Base-by-base conservation (phyloP, 345 rosid species). In the Brassica napus region DNA sequence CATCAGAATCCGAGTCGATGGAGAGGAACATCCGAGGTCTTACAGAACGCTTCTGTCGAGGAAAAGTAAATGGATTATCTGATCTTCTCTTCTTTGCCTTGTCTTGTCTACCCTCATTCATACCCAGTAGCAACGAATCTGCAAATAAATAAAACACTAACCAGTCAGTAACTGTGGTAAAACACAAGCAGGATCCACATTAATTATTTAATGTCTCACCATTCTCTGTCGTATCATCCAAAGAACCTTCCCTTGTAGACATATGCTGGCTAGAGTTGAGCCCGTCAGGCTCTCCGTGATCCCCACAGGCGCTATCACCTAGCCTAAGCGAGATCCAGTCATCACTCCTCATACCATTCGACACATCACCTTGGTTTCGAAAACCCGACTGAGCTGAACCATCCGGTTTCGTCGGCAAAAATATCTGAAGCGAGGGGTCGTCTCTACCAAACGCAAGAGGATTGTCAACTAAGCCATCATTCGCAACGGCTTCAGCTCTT, bases 271-370 rank as follows among this genome's bases (percentile, higher is more conserved):
- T 83, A 21, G 87, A 73, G 78, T 81, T 87, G 59, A 88, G 62
- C 65, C 93, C 90, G 64, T 89, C 79, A 31, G 89, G 63, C 15
- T 88, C 91, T 72, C 86, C 83, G 11, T 83, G 89, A 82, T 82
- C 77, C 34, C 88, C 86, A 65, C 83, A 72, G 16, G 81, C 86
- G 79, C 89, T 86, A 81, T 87, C 99, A 16, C 99, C 98, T 68
- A 95, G 93, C 69, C 93, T 89, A 75, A 95, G 97, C 63, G 98
- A 95, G 69, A 93, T 89, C 97, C 97, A 95, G 81, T 91, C 99
- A 58, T 93, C 98, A 68, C 82, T 81, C 7, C 85, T 87, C 66
- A 88, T 77, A 77, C 97, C 91, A 78, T 93, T 93, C 18, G 97
- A 87, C 77, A 82, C 62, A 68, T 90, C 93, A 82, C 81, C 88